Percentiles rank a stretch among this genome's conserved stretches.
Evolutionary conservation across 352 stramenopile genomes (phyloP).

Genomic region (Globisporangium irregulare): DNA sequence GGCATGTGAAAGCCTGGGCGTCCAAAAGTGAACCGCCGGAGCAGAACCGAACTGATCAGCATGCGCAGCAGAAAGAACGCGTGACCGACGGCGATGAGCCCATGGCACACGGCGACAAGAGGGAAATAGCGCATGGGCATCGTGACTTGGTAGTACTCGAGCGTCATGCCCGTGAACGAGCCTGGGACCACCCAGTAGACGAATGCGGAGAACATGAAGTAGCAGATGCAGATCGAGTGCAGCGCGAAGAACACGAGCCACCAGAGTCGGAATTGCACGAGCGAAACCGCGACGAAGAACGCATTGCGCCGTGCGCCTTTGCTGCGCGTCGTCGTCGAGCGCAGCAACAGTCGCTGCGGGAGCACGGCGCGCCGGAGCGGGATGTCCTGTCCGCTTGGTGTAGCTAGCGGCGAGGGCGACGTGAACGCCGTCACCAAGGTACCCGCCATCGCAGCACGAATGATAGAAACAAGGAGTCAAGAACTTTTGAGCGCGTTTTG

Average conservation of each 20-base stretch:
- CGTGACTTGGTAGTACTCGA: constrained; percentile 12
- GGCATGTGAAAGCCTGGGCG: constrained; percentile 5
- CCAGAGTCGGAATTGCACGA: constrained; percentile 14
- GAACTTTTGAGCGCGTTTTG: no score
- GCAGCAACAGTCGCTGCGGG: constrained; percentile 4
- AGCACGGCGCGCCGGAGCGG: background rate
- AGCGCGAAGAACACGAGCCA: constrained; percentile 12
- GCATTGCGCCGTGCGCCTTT: constrained; percentile 5
- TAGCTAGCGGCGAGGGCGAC: background rate
- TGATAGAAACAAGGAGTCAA: background rate
- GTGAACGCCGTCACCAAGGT: background rate
- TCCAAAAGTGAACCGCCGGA: constrained; percentile 12
- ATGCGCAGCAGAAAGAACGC: constrained; percentile 18
- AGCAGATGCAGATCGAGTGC: constrained; percentile 11
- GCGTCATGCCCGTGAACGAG: constrained; percentile 6
- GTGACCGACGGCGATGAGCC: constrained; percentile 7
- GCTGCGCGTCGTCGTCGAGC: constrained; percentile 5
- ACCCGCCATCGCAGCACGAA: background rate
- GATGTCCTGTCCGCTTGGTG: background rate
- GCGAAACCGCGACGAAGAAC: constrained; percentile 13
- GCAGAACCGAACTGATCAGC: constrained; percentile 8
- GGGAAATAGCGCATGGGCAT: constrained; percentile 8
- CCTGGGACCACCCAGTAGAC: constrained; percentile 9
- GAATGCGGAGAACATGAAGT: constrained; percentile 8
- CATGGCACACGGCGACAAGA: constrained; percentile 7